Evolutionary conservation across 2,329 filamentous ascomycete species (phyloP).

Genomic region (Microsporum audouinii): DNA sequence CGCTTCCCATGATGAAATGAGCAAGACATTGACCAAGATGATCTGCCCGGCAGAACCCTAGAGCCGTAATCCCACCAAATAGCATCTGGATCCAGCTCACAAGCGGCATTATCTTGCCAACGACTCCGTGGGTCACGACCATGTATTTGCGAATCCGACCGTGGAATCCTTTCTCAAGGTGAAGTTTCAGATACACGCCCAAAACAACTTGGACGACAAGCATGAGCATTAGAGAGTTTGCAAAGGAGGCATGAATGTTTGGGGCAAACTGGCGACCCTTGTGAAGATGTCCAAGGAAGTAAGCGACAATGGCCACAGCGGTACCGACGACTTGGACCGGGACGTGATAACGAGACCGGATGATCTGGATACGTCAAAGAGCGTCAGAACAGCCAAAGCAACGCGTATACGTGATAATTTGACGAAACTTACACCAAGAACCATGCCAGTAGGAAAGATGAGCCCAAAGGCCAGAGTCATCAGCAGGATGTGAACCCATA

Average conservation of each 20-base stretch:
- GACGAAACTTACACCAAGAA: constrained; percentile 59
- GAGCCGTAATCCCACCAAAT: constrained; percentile 82
- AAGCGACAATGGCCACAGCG: constrained; percentile 66
- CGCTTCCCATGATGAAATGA: constrained; percentile 97
- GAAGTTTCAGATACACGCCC: constrained; percentile 78
- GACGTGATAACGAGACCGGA: constrained; percentile 87
- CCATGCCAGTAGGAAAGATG: constrained; percentile 90
- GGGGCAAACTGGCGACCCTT: constrained; percentile 73
- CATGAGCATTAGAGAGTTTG: constrained; percentile 67
- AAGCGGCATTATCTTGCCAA: constrained; percentile 80
- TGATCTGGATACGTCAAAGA: constrained; percentile 47
- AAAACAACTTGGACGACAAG: constrained; percentile 65
- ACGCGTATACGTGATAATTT: not conserved
- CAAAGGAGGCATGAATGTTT: constrained; percentile 74
- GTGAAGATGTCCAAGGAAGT: constrained; percentile 84
- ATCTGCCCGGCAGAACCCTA: constrained; percentile 87
- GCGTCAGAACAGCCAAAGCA: constrained; percentile 4
- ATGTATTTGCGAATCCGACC: constrained; percentile 62
- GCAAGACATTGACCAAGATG: constrained; percentile 86
- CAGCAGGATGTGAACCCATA: constrained; percentile 90
- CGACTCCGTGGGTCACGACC: constrained; percentile 61
- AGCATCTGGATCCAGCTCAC: constrained; percentile 88
- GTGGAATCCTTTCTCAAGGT: constrained; percentile 74
- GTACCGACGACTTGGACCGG: constrained; percentile 69
- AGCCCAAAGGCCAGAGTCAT: constrained; percentile 83